These are phyloP conservation scores for Saksenaea oblongispora DNA, from an alignment of 371 early-diverging fungal genomes.

Conservation along the genomic window DNA sequence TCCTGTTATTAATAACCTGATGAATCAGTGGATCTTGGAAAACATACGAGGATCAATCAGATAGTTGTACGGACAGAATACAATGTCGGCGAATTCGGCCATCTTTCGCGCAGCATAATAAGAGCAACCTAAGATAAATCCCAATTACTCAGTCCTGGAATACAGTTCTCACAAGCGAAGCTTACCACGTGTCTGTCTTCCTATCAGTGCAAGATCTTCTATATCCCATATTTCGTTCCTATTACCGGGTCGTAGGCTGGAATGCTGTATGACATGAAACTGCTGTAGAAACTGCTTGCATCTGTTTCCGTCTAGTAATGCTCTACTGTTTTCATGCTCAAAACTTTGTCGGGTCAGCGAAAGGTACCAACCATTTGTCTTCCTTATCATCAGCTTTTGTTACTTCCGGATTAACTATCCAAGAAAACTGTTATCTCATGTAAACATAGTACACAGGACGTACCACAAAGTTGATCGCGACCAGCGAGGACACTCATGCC, in stretches of 20 bases:
- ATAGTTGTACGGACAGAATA: conserved; percentile 95
- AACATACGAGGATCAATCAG: conserved; percentile 72
- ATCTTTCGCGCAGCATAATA: conserved; percentile 77
- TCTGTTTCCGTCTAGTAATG: conserved; percentile 29
- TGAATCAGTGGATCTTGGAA: background rate
- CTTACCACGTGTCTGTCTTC: conserved; percentile 36
- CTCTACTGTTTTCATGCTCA: conserved; percentile 7
- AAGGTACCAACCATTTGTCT: conserved; percentile 44
- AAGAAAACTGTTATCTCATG: background rate
- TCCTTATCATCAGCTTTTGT: conserved; percentile 37
- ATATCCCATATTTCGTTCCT: conserved; percentile 64
- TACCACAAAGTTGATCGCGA: conserved; percentile 57
- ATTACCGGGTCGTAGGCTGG: conserved; percentile 5
- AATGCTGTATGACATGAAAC: conserved; percentile 13
- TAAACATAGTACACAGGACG: conserved; percentile 3
- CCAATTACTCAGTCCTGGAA: background rate
- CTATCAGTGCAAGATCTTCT: conserved; percentile 68
- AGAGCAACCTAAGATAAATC: conserved; percentile 63
- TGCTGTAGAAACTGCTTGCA: conserved; percentile 27
- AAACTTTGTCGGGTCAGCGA: background rate
- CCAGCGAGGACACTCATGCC: conserved; percentile 58
- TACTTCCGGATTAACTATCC: conserved; percentile 43
- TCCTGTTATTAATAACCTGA: background rate
- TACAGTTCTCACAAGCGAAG: background rate
- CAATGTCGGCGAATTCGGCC: conserved; percentile 67